A percentile compares a stretch with the other conserved stretches of the same genome.
Conservation (phyloP, 345 rosid species). For the Hibiscus tridactylites region DNA sequence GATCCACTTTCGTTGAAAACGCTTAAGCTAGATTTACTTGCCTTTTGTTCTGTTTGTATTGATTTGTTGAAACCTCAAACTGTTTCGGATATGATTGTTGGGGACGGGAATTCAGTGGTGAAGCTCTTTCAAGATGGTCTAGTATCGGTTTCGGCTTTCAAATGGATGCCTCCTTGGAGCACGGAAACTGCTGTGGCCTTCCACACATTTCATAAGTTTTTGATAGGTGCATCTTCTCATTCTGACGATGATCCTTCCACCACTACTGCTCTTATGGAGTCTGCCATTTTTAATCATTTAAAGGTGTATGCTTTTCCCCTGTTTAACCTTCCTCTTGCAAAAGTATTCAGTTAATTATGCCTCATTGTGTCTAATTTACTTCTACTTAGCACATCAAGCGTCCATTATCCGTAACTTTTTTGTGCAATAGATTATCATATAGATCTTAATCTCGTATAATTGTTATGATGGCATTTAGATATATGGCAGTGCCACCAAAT, state of each 20-base stretch:
- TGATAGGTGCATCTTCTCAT: slow-evolving; percentile 69
- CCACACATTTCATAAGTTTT: slow-evolving; percentile 76
- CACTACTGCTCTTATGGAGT: slow-evolving; percentile 45
- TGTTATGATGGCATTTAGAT: not conserved
- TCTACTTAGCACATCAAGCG: not conserved
- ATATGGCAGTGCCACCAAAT: not conserved
- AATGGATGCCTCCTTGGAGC: slow-evolving; percentile 93
- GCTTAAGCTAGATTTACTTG: slow-evolving; percentile 78
- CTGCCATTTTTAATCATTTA: slow-evolving; percentile 45
- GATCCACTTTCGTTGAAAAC: slow-evolving; percentile 89
- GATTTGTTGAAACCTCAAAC: slow-evolving; percentile 27
- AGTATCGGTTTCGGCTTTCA: slow-evolving; percentile 71
- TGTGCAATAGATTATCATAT: not conserved
- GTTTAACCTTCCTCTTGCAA: not conserved
- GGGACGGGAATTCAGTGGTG: slow-evolving; percentile 29
- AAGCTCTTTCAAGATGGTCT: slow-evolving; percentile 60
- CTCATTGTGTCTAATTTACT: not conserved
- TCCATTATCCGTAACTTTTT: not conserved
- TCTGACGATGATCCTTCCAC: slow-evolving; percentile 50
- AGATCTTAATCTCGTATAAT: not conserved
- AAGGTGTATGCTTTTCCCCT: slow-evolving; percentile 40
- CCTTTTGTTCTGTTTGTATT: slow-evolving; percentile 48
- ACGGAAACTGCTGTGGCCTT: slow-evolving; percentile 89
- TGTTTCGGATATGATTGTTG: slow-evolving; percentile 21
- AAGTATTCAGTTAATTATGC: not conserved